Percentiles rank a stretch among this genome's conserved stretches.
Evolutionary conservation across 441 rosid species (phyloP).

Genomic region (Pelargonium australe): DNA sequence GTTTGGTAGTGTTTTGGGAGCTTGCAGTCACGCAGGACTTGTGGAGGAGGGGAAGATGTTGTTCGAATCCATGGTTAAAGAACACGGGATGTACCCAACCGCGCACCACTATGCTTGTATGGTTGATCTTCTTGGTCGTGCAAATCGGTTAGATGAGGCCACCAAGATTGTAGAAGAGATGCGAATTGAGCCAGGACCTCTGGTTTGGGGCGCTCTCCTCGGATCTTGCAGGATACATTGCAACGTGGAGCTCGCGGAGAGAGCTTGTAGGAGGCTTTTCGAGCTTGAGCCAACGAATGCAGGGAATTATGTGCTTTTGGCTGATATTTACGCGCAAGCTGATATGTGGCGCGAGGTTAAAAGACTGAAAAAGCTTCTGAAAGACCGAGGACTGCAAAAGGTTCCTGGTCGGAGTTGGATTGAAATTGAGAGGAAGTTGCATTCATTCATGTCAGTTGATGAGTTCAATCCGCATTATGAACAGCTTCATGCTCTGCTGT

Average conservation of each 20-base stretch:
- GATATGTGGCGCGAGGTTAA: constrained; percentile 56
- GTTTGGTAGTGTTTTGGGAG: constrained; percentile 59
- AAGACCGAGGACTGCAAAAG: constrained; percentile 41
- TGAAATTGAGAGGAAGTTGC: constrained; percentile 45
- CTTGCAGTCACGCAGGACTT: constrained; percentile 68
- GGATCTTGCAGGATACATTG: constrained; percentile 68
- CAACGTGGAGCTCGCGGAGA: constrained; percentile 55
- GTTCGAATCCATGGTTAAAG: constrained; percentile 46
- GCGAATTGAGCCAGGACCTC: constrained; percentile 62
- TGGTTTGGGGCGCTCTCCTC: constrained; percentile 71
- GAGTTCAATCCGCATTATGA: constrained; percentile 58
- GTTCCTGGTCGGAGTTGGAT: constrained; percentile 56
- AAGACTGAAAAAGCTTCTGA: constrained; percentile 49
- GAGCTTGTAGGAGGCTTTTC: constrained; percentile 51
- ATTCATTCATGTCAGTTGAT: constrained; percentile 60
- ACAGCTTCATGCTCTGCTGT: constrained; percentile 61
- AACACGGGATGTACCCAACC: constrained; percentile 42
- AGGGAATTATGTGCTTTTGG: constrained; percentile 60
- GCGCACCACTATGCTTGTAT: constrained; percentile 69
- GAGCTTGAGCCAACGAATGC: constrained; percentile 57
- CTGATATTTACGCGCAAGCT: constrained; percentile 55
- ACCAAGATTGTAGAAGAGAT: constrained; percentile 49
- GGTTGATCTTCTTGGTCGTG: constrained; percentile 74
- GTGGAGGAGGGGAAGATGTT: constrained; percentile 60
- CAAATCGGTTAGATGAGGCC: constrained; percentile 60